These are phyloP conservation scores for Tagetes patula DNA, from an alignment of 129 eudicot species.

Conservation along the genomic window DNA sequence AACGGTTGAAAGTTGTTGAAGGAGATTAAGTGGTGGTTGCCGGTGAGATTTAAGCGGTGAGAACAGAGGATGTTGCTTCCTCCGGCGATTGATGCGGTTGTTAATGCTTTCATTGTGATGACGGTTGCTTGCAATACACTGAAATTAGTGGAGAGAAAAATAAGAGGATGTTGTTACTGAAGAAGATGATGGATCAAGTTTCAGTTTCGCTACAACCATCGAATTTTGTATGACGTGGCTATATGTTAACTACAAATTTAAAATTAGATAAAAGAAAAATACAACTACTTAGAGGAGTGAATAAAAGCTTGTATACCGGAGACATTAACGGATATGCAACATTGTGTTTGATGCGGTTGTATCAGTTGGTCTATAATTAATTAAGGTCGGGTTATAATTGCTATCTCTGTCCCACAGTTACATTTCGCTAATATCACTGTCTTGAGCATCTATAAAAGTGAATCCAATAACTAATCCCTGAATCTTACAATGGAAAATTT, in stretches of 20 bases:
- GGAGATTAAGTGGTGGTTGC: constrained; percentile 34
- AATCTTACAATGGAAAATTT: too few relatives aligned
- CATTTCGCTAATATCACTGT: too few relatives aligned
- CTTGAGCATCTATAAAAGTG: too few relatives aligned
- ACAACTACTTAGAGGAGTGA: too few relatives aligned
- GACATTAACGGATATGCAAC: too few relatives aligned
- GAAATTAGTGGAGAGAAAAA: constrained; percentile 12
- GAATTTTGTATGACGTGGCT: constrained; percentile 27
- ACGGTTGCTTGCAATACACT: constrained; percentile 10
- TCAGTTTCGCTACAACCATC: constrained; percentile 29
- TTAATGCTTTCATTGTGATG: constrained; percentile 30
- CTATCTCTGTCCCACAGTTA: too few relatives aligned
- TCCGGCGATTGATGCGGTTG: constrained; percentile 35
- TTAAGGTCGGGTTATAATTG: too few relatives aligned
- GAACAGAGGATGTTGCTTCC: constrained; percentile 51
- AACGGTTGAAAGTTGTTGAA: constrained; percentile 25
- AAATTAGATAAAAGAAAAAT: too few relatives aligned
- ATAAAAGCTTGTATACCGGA: too few relatives aligned
- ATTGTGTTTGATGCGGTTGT: too few relatives aligned
- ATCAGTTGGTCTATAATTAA: too few relatives aligned
- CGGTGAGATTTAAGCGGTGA: constrained; percentile 31
- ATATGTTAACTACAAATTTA: constrained; percentile 25
- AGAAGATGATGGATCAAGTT: constrained; percentile 35
- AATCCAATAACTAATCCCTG: too few relatives aligned
- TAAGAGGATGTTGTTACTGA: constrained; percentile 33